These are phyloP conservation scores for Atkinsonella texensis DNA, from an alignment of 2,329 filamentous ascomycete species.

Conservation along the genomic window DNA sequence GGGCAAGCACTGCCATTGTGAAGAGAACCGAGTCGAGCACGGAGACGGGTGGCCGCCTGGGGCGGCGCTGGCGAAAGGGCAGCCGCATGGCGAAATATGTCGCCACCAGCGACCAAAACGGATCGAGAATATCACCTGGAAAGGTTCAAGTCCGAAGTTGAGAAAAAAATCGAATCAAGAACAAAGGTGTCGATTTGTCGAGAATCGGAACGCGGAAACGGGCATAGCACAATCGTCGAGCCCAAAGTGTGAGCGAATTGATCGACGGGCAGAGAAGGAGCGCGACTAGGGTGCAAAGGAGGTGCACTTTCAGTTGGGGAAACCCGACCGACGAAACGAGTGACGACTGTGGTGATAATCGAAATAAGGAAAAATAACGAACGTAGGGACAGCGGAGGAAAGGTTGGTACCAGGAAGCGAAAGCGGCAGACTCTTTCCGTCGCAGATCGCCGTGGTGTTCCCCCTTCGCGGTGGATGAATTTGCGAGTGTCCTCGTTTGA, in stretches of 20 bases:
- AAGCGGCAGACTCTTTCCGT: constrained; percentile 4
- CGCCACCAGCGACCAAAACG: constrained; percentile 3
- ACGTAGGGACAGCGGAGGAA: constrained; percentile 8
- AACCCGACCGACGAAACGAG: not conserved
- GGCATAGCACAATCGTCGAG: constrained; percentile 5
- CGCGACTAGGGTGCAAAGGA: constrained; percentile 2
- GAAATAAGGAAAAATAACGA: constrained; percentile 8
- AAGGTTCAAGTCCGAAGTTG: not conserved
- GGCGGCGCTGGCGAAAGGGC: constrained; percentile 29
- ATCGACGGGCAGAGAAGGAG: not conserved
- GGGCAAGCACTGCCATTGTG: constrained; percentile 27
- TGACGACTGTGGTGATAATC: not conserved
- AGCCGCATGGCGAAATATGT: constrained; percentile 34
- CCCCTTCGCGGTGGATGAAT: constrained; percentile 6
- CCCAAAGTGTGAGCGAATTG: not conserved
- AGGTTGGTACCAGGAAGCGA: constrained; percentile 2
- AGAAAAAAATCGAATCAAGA: not conserved
- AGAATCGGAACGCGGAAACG: not conserved
- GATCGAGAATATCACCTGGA: not conserved
- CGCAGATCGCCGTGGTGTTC: constrained; percentile 5
- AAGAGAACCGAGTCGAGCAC: constrained; percentile 21
- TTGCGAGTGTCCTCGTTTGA: constrained; percentile 3
- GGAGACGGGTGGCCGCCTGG: constrained; percentile 23
- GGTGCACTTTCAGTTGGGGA: not conserved
- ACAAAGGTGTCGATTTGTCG: constrained; percentile 1